Evolutionary conservation across 352 stramenopile species (phyloP), one percentile per base, ranked within the genome.

Genomic region (Globisporangium splendens): DNA sequence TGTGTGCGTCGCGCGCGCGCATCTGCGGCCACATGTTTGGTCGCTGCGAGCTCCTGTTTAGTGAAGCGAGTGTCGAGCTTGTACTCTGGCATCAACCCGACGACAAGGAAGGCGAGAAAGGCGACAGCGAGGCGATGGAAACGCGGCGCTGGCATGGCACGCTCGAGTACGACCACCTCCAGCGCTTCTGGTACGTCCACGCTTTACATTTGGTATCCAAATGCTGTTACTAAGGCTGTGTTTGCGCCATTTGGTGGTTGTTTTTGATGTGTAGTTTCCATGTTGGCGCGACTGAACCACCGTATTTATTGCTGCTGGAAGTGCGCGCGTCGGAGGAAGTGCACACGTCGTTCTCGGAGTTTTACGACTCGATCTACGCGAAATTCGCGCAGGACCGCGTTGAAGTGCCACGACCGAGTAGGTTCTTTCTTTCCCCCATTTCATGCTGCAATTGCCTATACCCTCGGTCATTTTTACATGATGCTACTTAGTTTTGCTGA

Each of bases 351-450:
- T 83, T 91, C 56, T 64, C 68, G 0, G 54, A 65, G 24, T 86
- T 89, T 50, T 91, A 77, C 50, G 81, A 91, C 60, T 61, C 69
- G 7, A 73, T 88, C 17, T 85, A 75, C 47, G 78, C 76, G 4
- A 66, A 70, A 47, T 61, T 68, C 11, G 73, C 73, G 12, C 56
- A 81, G 43, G 56, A 70, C 47, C 51, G 65, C 46, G 44, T 28
- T 12, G n/a, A 70, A 44, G 59, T 54, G 18, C 18, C 58, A 35
- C 46, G n/a, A n/a, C 54, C 56, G n/a, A 69, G 79, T 90, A 68
- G 33, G 70, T 71, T 24, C 28, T 43, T 35, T 17, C 42, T 15
- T 24, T 3, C 14, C 4, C 39, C 3, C 13, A 12, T 7, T 35
- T 54, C 3, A 18, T 35, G 17, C 28, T 35, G 28, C 28, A 35